These are phyloP conservation scores for Auricularia sp. DNA, from an alignment of 768 basidiomycete species.

Conservation along the genomic window DNA sequence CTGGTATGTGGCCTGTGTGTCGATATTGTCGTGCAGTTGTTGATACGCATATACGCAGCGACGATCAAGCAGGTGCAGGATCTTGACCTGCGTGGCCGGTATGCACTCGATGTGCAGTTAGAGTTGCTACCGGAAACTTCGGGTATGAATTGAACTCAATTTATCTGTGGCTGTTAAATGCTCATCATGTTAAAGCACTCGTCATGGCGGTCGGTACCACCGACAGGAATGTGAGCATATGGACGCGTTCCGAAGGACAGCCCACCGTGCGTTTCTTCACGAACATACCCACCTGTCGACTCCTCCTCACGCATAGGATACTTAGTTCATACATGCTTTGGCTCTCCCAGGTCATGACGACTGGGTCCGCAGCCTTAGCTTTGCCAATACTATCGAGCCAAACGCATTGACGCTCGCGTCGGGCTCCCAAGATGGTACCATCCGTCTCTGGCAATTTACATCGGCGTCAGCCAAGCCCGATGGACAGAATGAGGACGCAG, in stretches of 20 bases:
- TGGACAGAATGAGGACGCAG: slow-evolving; percentile 11
- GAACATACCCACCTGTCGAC: background rate
- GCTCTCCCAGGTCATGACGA: slow-evolving; percentile 82
- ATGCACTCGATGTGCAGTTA: slow-evolving; percentile 63
- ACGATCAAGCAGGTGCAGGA: slow-evolving; percentile 36
- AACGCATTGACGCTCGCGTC: slow-evolving; percentile 61
- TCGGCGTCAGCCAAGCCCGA: slow-evolving; percentile 25
- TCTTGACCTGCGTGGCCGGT: slow-evolving; percentile 54
- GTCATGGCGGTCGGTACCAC: slow-evolving; percentile 82
- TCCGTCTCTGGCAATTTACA: slow-evolving; percentile 86
- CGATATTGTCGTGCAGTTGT: background rate
- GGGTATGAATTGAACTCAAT: slow-evolving; percentile 31
- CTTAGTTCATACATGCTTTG: slow-evolving; percentile 50
- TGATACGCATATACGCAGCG: background rate
- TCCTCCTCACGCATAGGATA: background rate
- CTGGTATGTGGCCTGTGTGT: slow-evolving; percentile 2
- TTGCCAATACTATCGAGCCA: slow-evolving; percentile 30
- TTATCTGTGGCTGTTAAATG: background rate
- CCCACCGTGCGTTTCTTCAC: slow-evolving; percentile 26
- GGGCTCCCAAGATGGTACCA: slow-evolving; percentile 90
- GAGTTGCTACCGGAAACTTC: slow-evolving; percentile 53
- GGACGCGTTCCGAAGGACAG: slow-evolving; percentile 49
- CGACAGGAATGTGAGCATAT: slow-evolving; percentile 68
- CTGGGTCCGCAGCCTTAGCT: slow-evolving; percentile 80
- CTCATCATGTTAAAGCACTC: slow-evolving; percentile 22